These are phyloP conservation scores for Pascua guehoae DNA, from an alignment of 1,284 basidiomycete species.

Conservation along the genomic window DNA sequence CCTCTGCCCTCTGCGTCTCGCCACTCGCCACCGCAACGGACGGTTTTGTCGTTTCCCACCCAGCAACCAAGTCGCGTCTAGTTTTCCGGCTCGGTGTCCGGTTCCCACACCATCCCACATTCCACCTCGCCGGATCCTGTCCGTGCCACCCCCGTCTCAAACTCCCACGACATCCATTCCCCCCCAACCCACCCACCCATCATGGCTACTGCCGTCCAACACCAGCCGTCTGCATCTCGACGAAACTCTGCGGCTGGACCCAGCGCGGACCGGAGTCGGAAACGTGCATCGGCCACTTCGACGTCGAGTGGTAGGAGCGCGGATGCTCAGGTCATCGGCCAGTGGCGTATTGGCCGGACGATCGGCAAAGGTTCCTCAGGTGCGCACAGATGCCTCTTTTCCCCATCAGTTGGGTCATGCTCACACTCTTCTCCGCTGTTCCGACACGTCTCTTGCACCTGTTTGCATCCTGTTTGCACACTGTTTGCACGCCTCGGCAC, in stretches of 20 bases:
- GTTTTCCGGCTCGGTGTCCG: no score
- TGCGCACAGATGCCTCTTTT: slow-evolving; percentile 43
- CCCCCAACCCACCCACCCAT: neutral
- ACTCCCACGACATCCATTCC: neutral
- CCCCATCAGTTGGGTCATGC: neutral
- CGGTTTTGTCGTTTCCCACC: neutral
- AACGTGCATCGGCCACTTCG: slow-evolving; percentile 15
- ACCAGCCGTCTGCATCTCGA: slow-evolving; percentile 6
- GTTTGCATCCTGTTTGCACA: no score
- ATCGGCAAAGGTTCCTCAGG: slow-evolving; percentile 88
- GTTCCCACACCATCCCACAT: no score
- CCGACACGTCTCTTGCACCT: no score
- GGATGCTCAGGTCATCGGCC: slow-evolving; percentile 62
- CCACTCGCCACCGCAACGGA: neutral
- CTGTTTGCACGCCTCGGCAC: no score
- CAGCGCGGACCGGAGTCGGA: neutral
- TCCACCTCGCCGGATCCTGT: no score
- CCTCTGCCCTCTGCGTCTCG: neutral
- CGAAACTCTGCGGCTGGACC: neutral
- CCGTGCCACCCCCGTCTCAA: neutral
- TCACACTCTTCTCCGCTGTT: neutral
- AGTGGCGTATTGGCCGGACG: slow-evolving; percentile 87
- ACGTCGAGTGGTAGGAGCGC: slow-evolving; percentile 21
- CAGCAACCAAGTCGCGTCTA: no score
- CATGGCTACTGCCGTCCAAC: slow-evolving; percentile 10